Conservation (phyloP, 129 eudicot genomes). For the Saussurea involucrata region DNA sequence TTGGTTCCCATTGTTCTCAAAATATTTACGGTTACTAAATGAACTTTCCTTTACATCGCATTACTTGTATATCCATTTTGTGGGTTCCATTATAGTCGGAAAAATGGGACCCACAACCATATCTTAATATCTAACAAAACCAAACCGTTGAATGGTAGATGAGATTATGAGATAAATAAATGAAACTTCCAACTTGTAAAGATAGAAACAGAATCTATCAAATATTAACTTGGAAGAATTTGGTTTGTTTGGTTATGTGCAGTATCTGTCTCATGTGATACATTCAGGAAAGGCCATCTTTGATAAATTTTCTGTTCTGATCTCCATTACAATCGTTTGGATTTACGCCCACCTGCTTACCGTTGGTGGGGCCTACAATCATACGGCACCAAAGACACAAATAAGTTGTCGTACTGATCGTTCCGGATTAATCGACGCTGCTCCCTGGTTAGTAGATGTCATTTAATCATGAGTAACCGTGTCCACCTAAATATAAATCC, state of each 20-base stretch:
- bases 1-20: not conserved
- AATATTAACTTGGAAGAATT: conserved; percentile 3
- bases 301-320: conserved; percentile 60
- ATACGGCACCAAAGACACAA: conserved; percentile 57
- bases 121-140: not conserved
- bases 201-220: not conserved
- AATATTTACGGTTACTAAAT: not conserved
- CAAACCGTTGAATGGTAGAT: not conserved
- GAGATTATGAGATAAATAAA: not conserved
- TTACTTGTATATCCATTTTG: not conserved
- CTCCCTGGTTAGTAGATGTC: conserved; percentile 65
- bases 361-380: conserved; percentile 86
- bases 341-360: conserved; percentile 84
- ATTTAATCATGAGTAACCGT: not conserved
- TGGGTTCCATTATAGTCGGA: not conserved
- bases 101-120: not conserved
- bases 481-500: not conserved
- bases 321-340: conserved; percentile 80
- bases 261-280: conserved; percentile 54
- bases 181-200: not conserved
- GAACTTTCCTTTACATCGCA: not conserved
- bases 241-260: conserved; percentile 14
- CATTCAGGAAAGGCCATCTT: conserved; percentile 48
- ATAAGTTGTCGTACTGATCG: conserved; percentile 84
- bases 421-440: conserved; percentile 66